Conservation (phyloP, 805 yeast genomes). For the Peterozyma toletana region DNA sequence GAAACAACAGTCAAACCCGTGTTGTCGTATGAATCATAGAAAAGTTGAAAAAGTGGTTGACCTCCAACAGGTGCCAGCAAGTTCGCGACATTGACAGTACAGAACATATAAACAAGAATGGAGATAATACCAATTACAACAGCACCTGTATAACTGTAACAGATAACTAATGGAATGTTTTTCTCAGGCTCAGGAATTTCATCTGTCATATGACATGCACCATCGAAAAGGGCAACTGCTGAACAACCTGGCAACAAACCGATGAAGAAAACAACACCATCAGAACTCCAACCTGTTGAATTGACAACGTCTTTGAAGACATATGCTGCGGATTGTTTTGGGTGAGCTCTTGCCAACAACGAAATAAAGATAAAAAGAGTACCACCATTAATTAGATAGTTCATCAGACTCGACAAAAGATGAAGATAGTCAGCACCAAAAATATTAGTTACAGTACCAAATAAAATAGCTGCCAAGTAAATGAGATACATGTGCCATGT, state of each 20-base stretch:
- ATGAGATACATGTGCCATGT: too few relatives aligned
- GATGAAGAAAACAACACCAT: slow-evolving; percentile 16
- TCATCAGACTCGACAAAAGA: background rate
- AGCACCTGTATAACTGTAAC: slow-evolving; percentile 14
- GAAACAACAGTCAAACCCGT: too few relatives aligned
- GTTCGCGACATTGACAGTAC: too few relatives aligned
- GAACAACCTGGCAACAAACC: slow-evolving; percentile 17
- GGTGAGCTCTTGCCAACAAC: slow-evolving; percentile 13
- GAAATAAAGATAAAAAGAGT: slow-evolving; percentile 16
- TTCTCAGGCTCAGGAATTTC: slow-evolving; percentile 16
- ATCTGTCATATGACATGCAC: slow-evolving; percentile 18
- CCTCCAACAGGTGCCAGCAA: too few relatives aligned
- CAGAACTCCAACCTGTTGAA: slow-evolving; percentile 16
- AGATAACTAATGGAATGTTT: slow-evolving; percentile 18
- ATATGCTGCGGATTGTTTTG: slow-evolving; percentile 12
- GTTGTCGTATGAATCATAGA: too few relatives aligned
- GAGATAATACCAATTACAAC: slow-evolving; percentile 15
- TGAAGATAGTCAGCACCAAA: too few relatives aligned
- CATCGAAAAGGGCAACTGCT: slow-evolving; percentile 17
- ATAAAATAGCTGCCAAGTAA: too few relatives aligned
- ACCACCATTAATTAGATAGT: slow-evolving; percentile 14
- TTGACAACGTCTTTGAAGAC: slow-evolving; percentile 14
- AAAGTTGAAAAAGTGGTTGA: too few relatives aligned
- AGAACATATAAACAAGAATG: slow-evolving; percentile 17
- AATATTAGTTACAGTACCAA: too few relatives aligned